Base-by-base conservation (phyloP, 2,329 filamentous ascomycete species). In the Colletotrichum sp. region DNA sequence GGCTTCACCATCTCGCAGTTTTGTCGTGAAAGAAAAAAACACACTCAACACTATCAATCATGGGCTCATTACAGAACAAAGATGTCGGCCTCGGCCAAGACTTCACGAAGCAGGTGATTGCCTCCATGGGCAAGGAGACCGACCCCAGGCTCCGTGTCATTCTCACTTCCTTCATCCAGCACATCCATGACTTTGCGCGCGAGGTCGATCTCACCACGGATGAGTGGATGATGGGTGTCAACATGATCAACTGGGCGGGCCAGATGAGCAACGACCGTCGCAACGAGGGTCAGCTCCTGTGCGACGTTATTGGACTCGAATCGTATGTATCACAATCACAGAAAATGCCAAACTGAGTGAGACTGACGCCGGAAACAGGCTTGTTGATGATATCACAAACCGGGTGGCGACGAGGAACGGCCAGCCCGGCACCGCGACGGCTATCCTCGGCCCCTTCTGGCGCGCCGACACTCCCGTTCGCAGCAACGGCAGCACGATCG, bases 361-460 rank as follows among this genome's bases (percentile, higher is more conserved):
- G n/a, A 15, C 32, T 63, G 59, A 63, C 26, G 12, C 7, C 16
- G 28, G 8, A 30, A 72, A 39, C 68, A 89, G 87, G 24, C 90
- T 94, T 6, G 94, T 96, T 63, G 95, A 96, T 83, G 94, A 96
- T 82, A 96, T 97, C 81, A 95, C 94, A 71, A 94, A 92, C 85
- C 92, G 92, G 67, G 89, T 90, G 34, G 89, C 89, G 66, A 86
- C 88, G 70, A 85, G 85, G 67, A 79, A 81, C 43, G 77, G 81
- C 52, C 86, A 87, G 16, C 81, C 86, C 16, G 88, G 92, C 13
- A 97, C 95, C 7, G 91, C 94, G 3, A 94, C 94, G 6, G 92
- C 95, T 55, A 95, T 98, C 78, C 90, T 98, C 1, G 95, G 95
- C 0, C 95, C 95, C 2, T 98, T 98, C 86, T 98, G 94, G 91